Conservation (phyloP, 257 asterid genomes). For the Solanum sitiens region DNA sequence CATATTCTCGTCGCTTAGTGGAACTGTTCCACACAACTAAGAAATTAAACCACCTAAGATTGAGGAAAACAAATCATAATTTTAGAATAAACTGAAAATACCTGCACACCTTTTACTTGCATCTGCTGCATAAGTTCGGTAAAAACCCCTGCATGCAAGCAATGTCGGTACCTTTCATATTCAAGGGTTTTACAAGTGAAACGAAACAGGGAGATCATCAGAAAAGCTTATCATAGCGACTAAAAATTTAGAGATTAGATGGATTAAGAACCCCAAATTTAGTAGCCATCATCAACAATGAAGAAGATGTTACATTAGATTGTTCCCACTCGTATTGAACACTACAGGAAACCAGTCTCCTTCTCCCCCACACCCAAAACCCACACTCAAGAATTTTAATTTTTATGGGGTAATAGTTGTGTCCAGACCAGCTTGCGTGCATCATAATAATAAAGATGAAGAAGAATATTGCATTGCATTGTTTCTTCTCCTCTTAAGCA, state of each 20-base stretch:
- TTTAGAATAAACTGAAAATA: slow-evolving; percentile 2
- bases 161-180: slow-evolving; percentile 1
- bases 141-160: slow-evolving; percentile 72
- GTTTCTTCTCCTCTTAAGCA: not conserved
- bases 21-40: not conserved
- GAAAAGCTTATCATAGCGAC: not conserved
- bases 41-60: not conserved
- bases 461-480: not conserved
- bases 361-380: not conserved
- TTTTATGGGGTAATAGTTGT: not conserved
- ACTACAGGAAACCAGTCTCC: not conserved
- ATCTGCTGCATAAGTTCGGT: slow-evolving; percentile 97
- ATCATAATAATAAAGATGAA: not conserved
- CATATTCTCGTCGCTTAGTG: not conserved
- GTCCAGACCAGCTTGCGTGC: not conserved
- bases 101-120: slow-evolving; percentile 99
- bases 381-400: not conserved
- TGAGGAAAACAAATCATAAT: not conserved
- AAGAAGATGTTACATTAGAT: not conserved
- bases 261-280: not conserved
- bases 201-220: not conserved
- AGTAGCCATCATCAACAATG: not conserved
- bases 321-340: not conserved
- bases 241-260: not conserved
- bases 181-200: not conserved